Evolutionary conservation across 2,329 filamentous ascomycete species (phyloP), one percentile per base, ranked within the genome.

Genomic region (Sclerotinia nivalis): DNA sequence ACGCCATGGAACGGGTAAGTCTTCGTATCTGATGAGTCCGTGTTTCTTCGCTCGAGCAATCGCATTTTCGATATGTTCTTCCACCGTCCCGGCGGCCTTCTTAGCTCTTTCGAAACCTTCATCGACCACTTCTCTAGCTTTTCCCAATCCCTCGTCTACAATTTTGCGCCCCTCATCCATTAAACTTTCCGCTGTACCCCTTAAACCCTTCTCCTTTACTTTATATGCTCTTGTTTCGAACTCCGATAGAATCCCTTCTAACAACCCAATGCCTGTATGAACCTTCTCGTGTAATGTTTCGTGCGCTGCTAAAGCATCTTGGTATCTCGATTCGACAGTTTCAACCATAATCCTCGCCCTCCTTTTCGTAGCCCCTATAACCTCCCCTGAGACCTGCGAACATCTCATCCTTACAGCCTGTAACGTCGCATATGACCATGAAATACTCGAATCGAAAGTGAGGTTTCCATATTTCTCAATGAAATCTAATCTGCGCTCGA

Each of bases 231-330:
- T 88, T 15, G 86, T 83, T 82, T 99, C 96, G 73, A 97, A 91
- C 65, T 98, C 95, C 31, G 88, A 87, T 31, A 99, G 84, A 82
- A 97, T 93, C 50, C 83, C 86, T 77, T 98, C 95, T 78, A 98
- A 90, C 72, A 98, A 82, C 71, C 92, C 90, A 73, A 99, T 90
- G 7, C 93, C 93, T 49, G 95, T 90, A 71, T 92, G 88, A 4
- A 95, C 93, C 82, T 98, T 98, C 76, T 97, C 93, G 77, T 96
- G 93, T 75, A 98, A 82, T 0, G 93, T 94, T 78, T 93, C 94
- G 73, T 94, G 93, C 2, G 91, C 92, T 22, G 87, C 90, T 73
- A 99, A 82, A 1, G 92, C 93, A 75, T 96, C 92, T 72, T 96
- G 90, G 80, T 97, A 99, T 73, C 92, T 87, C 40, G 86, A 86